A percentile compares a stretch with the other conserved stretches of the same genome.
Evolutionary conservation across 352 stramenopile species (phyloP).

Genomic region (Phytophthora melonis): DNA sequence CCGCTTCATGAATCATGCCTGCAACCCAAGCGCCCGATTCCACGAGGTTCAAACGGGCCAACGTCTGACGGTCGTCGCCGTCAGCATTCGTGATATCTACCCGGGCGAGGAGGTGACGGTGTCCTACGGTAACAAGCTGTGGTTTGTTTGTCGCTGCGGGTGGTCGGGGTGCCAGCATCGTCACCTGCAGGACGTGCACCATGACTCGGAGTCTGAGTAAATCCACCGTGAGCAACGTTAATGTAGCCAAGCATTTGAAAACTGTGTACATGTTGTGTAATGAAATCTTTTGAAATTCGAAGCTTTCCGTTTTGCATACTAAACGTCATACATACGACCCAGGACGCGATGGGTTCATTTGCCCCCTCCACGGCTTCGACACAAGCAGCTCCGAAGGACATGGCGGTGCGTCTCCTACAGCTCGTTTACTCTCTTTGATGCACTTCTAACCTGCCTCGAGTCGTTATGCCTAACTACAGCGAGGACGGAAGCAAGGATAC

Average conservation of each 20-base stretch:
- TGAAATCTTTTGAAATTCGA: neutral
- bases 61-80: neutral
- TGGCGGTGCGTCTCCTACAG: neutral
- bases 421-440: neutral
- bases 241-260: neutral
- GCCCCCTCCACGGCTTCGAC: neutral
- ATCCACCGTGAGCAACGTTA: neutral
- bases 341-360: neutral
- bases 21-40: neutral
- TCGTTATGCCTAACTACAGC: neutral
- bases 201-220: neutral
- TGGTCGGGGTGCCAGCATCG: constrained; percentile 11
- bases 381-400: neutral
- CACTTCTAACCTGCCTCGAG: neutral
- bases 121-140: neutral
- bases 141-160: constrained; percentile 3
- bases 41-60: neutral
- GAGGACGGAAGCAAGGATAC: neutral
- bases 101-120: constrained; percentile 3
- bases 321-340: too few relatives aligned
- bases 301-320: neutral
- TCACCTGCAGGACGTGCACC: neutral
- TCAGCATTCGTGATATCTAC: neutral
- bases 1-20: neutral
- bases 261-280: neutral